Conservation (phyloP, 2,329 filamentous ascomycete genomes). For the Cercospora sp. region DNA sequence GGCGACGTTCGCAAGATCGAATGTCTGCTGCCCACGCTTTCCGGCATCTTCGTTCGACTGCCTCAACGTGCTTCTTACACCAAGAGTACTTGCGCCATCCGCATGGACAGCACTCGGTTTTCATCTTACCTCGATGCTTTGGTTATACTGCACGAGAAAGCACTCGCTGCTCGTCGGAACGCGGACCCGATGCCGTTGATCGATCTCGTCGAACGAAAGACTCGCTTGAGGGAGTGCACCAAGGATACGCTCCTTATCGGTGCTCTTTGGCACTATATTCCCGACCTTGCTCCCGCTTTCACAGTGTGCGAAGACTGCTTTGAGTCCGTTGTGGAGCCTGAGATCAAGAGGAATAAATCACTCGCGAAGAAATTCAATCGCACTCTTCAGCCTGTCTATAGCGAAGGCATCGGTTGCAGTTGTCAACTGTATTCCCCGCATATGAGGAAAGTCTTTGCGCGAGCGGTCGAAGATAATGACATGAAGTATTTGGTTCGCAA, state of each 20-base stretch:
- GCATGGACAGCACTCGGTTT: conserved; percentile 60
- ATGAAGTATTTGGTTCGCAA: conserved; percentile 63
- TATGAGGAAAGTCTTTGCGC: conserved; percentile 73
- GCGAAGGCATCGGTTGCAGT: conserved; percentile 50
- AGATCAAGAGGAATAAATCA: conserved; percentile 54
- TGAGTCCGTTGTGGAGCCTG: conserved; percentile 73
- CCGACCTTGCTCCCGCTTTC: conserved; percentile 63
- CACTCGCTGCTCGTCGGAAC: conserved; percentile 39
- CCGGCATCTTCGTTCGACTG: conserved; percentile 60
- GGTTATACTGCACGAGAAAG: conserved; percentile 53
- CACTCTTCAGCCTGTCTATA: conserved; percentile 57
- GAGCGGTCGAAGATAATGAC: conserved; percentile 67
- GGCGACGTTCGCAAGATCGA: conserved; percentile 72
- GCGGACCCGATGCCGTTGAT: conserved; percentile 63
- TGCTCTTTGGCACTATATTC: conserved; percentile 75
- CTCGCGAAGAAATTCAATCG: conserved; percentile 67
- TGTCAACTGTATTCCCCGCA: conserved; percentile 80
- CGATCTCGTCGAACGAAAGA: conserved; percentile 61
- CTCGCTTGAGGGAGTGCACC: conserved; percentile 62
- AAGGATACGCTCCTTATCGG: conserved; percentile 63
- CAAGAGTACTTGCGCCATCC: conserved; percentile 67
- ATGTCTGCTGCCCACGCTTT: conserved; percentile 70
- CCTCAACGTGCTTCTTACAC: conserved; percentile 50
- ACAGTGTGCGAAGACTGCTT: conserved; percentile 88
- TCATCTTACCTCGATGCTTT: conserved; percentile 58